Conservation (phyloP, 306 rosid genomes). For the Vachellia collinsii region DNA sequence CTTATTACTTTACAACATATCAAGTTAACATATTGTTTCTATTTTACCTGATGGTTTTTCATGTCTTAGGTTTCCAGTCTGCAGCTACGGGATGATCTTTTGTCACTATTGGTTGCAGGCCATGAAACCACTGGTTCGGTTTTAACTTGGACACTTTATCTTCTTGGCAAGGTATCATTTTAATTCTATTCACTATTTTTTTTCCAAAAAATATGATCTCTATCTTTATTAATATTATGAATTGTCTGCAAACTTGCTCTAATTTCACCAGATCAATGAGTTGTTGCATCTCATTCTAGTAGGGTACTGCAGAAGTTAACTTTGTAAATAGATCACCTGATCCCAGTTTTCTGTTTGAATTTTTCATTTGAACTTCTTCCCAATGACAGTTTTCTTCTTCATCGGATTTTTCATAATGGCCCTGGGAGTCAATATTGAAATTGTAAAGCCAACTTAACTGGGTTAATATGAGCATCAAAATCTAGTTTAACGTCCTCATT, state of each 20-base stretch:
- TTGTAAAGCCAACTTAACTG: slow-evolving; percentile 11
- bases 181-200: neutral
- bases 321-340: slow-evolving; percentile 11
- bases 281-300: slow-evolving; percentile 12
- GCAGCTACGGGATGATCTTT: slow-evolving; percentile 89
- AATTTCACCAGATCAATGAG: slow-evolving; percentile 21
- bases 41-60: slow-evolving; percentile 32
- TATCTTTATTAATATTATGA: slow-evolving; percentile 11
- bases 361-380: slow-evolving; percentile 24
- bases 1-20: neutral
- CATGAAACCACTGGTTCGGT: slow-evolving; percentile 96
- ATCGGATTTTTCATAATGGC: slow-evolving; percentile 3
- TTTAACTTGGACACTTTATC: slow-evolving; percentile 94
- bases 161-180: slow-evolving; percentile 87
- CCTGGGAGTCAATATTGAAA: slow-evolving; percentile 22
- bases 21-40: neutral
- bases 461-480: slow-evolving; percentile 23
- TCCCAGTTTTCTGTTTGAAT: slow-evolving; percentile 16
- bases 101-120: slow-evolving; percentile 95
- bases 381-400: neutral
- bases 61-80: slow-evolving; percentile 76
- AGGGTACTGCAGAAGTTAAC: neutral
- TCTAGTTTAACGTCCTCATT: slow-evolving; percentile 19
- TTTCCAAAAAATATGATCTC: neutral
- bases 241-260: slow-evolving; percentile 16